These are phyloP conservation scores for Vanderwaltozyma verrucispora DNA, from an alignment of 805 yeast genomes.

Conservation along the genomic window DNA sequence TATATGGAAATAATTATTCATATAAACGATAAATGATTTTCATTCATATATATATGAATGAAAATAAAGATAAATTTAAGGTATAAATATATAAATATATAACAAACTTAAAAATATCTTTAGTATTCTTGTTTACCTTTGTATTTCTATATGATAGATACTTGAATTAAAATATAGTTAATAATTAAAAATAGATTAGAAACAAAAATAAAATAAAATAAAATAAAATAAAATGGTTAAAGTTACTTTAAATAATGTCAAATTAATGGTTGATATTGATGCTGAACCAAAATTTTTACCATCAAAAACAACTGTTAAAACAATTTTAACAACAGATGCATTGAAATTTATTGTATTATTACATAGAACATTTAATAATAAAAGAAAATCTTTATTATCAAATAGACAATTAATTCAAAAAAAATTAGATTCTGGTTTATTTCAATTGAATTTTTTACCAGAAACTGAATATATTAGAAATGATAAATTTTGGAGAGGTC, in stretches of 20 bases:
- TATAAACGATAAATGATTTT: no score
- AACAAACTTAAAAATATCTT: no score
- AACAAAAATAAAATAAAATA: no score
- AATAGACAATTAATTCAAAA: slow-evolving; percentile 54
- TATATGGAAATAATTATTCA: neutral
- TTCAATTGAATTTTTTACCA: slow-evolving; percentile 47
- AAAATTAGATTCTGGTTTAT: slow-evolving; percentile 48
- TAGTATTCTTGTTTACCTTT: no score
- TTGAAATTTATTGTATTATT: slow-evolving; percentile 60
- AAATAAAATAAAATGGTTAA: slow-evolving; percentile 12
- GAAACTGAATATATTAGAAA: slow-evolving; percentile 63
- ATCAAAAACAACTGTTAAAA: slow-evolving; percentile 32
- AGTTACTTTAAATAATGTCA: slow-evolving; percentile 27
- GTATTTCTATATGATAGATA: no score
- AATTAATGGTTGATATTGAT: slow-evolving; percentile 28
- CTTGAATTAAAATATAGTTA: no score
- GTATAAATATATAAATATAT: no score
- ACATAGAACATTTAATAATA: slow-evolving; percentile 61
- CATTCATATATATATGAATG: no score
- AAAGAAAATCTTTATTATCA: slow-evolving; percentile 46
- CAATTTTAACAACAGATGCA: slow-evolving; percentile 35
- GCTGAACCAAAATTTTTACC: slow-evolving; percentile 23
- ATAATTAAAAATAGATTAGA: no score
- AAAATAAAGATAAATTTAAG: no score
- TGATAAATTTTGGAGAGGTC: slow-evolving; percentile 66